These are phyloP conservation scores for Eustoma russellianum DNA, from an alignment of 257 asterid species.

Conservation along the genomic window DNA sequence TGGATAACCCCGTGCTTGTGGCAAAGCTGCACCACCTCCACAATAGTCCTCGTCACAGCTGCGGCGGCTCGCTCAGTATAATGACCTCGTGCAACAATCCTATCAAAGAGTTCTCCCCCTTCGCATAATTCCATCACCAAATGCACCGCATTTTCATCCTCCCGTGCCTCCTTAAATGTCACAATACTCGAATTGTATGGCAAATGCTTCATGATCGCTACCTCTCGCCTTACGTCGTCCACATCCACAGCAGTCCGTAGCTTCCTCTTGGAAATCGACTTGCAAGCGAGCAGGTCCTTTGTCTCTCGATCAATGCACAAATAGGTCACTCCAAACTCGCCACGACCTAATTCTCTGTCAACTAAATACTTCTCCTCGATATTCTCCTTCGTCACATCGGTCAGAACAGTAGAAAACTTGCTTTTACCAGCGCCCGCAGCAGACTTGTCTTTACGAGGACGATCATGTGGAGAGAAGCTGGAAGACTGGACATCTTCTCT, in stretches of 20 bases:
- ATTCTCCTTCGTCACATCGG: constrained; percentile 51
- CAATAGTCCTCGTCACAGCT: constrained; percentile 41
- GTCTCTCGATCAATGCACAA: constrained; percentile 40
- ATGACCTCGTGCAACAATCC: constrained; percentile 50
- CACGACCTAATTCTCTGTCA: constrained; percentile 89
- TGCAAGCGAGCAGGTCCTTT: constrained; percentile 41
- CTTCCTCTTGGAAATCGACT: constrained; percentile 49
- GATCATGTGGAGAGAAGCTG: constrained; percentile 66
- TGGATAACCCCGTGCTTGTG: constrained; percentile 94
- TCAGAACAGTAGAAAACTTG: constrained; percentile 45
- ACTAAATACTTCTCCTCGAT: constrained; percentile 58
- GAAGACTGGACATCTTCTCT: constrained; percentile 77
- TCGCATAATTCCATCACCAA: constrained; percentile 55
- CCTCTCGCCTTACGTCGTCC: constrained; percentile 58
- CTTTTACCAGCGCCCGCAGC: constrained; percentile 26
- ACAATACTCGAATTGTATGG: constrained; percentile 47
- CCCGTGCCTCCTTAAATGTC: constrained; percentile 40
- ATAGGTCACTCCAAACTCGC: constrained; percentile 61
- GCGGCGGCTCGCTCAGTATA: constrained; percentile 59
- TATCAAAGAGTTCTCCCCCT: constrained; percentile 49
- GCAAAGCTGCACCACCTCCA: constrained; percentile 69
- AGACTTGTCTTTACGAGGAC: constrained; percentile 47
- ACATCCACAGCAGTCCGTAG: constrained; percentile 41
- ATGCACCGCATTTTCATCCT: constrained; percentile 51
- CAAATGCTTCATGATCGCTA: constrained; percentile 49